These are phyloP conservation scores for Spinacia oleracea DNA, from an alignment of 179 eudicot genomes.

Conservation along the genomic window DNA sequence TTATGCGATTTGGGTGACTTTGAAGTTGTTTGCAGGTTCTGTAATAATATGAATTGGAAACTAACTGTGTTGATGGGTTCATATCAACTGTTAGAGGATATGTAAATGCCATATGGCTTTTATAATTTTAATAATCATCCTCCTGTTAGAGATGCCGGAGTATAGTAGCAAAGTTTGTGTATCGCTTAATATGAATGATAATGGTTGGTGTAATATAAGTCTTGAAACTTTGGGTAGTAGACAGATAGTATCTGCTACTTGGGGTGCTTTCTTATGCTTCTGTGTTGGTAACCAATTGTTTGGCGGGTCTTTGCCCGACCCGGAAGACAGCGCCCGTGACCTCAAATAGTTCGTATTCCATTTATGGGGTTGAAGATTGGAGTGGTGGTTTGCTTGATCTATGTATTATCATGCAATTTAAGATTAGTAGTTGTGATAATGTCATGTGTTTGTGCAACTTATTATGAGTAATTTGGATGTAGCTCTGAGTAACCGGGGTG, in stretches of 20 bases:
- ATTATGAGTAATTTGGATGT: too few species aligned
- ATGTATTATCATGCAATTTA: too few species aligned
- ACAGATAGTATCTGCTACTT: slow-evolving; percentile 1
- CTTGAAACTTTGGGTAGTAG: background rate
- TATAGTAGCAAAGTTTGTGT: background rate
- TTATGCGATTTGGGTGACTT: background rate
- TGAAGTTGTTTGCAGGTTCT: background rate
- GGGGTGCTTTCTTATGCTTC: slow-evolving; percentile 5
- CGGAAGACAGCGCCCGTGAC: too few species aligned
- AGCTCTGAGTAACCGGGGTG: background rate
- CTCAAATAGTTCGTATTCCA: too few species aligned
- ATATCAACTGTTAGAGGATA: background rate
- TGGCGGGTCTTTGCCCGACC: too few species aligned
- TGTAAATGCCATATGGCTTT: background rate
- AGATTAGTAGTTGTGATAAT: too few species aligned
- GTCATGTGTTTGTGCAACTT: too few species aligned
- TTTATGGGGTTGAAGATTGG: too few species aligned
- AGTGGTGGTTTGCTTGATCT: too few species aligned
- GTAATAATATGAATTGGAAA: background rate
- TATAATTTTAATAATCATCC: too few species aligned
- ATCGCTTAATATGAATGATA: too few species aligned
- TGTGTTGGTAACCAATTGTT: background rate
- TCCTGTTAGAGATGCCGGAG: background rate
- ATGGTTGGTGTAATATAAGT: too few species aligned
- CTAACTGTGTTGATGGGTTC: background rate